A percentile compares a stretch with the other conserved stretches of the same genome.
phyloP scores from a whole-genome alignment of 2,329 filamentous ascomycete species.

The Cadophora sp. region DNA sequence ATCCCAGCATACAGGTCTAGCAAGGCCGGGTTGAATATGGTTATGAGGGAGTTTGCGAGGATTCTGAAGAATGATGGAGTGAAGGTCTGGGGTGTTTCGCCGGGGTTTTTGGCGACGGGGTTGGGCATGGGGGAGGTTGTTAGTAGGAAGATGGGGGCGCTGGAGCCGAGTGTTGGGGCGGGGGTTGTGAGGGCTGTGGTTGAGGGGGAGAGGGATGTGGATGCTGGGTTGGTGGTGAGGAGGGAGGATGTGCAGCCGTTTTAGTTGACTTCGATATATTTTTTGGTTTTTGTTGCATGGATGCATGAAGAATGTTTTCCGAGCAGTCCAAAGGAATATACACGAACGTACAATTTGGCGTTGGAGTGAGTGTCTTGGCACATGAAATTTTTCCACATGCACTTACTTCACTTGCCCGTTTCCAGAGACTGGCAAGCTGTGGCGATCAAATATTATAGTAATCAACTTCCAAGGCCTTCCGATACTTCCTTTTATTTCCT shows the following conservation, averaged over 20 bases:
- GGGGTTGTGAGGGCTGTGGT: conserved; percentile 49
- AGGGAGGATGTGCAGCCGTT: conserved; percentile 10
- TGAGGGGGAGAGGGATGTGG: conserved; percentile 50
- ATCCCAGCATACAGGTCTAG: conserved; percentile 49
- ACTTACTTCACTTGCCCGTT: background rate
- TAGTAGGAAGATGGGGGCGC: conserved; percentile 37
- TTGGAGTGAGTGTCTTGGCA: too few relatives aligned
- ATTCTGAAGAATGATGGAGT: conserved; percentile 56
- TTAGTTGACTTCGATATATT: background rate
- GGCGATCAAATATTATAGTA: background rate
- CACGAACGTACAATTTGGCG: too few relatives aligned
- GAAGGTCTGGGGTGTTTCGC: conserved; percentile 56
- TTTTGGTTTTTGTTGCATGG: too few relatives aligned
- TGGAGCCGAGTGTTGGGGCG: conserved; percentile 48
- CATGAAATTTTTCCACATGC: too few relatives aligned
- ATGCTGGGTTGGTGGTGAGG: conserved; percentile 47
- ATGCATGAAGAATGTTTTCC: too few relatives aligned
- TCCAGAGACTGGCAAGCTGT: background rate
- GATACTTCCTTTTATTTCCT: background rate
- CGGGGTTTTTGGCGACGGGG: conserved; percentile 56
- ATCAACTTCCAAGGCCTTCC: too few relatives aligned
- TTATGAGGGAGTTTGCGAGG: conserved; percentile 55
- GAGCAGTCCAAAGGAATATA: too few relatives aligned
- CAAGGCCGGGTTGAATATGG: conserved; percentile 57
- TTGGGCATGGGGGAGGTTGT: conserved; percentile 46